Base-by-base conservation (phyloP, 495 filamentous ascomycete genomes). In the Amniculicola lignicola region DNA sequence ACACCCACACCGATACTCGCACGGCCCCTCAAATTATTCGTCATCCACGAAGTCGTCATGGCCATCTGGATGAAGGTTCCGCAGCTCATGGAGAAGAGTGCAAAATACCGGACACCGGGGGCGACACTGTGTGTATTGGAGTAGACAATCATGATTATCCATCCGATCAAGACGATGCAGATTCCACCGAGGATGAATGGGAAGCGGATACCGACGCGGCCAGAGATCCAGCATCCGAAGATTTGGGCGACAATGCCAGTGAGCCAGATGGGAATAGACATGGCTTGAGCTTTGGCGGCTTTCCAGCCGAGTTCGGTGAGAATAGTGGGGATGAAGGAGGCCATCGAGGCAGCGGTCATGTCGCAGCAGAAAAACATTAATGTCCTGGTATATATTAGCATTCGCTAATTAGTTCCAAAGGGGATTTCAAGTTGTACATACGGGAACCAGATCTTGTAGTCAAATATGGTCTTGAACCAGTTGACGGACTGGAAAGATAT, bases 341-440 rank as follows among this genome's bases (percentile, higher is more conserved):
- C 50, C 54, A 59, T 63, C n/a, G 61, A 63, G 29, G 61, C 61
- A 16, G 56, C 54, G 4, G 61, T 54, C 56, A 63, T 63, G 40
- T 59, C 61, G 44, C 44, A 54, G 38, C 61, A 63, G 61, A 63
- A 63, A 40, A 59, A 63, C 41, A 59, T 47, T 5, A 63, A 25
- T 28, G 42, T 49, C n/a, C 54, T 63, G 25, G 5, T 27, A 21
- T 2, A 0, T 22, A 19, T 45, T 33, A 40, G 41, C 40, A 15
- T 35, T 35, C 22, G 25, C 14, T 21, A 24, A 16, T 12, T 7
- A 39, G 25, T 7, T 22, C 5, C 14, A 11, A 22, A 39, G 21
- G 15, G n/a, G 4, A 10, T 27, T 12, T 4, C 14, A 6, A 19
- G 19, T 45, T 29, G 15, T 2, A 37, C 53, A 29, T 54, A 63